phyloP scores from a whole-genome alignment of 2,329 filamentous ascomycete genomes.

The Dactylellina sp. region DNA sequence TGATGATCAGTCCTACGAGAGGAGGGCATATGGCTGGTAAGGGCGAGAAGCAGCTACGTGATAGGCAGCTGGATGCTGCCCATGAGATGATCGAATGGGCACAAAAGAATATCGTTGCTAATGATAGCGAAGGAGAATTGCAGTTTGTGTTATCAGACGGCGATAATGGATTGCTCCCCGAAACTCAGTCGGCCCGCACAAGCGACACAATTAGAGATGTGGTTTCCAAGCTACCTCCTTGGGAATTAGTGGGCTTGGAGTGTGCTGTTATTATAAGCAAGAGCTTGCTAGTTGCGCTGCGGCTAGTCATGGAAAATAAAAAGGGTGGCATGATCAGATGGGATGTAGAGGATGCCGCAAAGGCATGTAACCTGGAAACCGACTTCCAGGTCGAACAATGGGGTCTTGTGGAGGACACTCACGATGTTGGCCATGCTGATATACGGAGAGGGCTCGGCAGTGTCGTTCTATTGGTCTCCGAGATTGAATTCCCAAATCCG shows the following conservation, averaged over 20 bases:
- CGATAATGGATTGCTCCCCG: constrained; percentile 77
- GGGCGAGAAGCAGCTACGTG: constrained; percentile 72
- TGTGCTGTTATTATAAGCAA: constrained; percentile 85
- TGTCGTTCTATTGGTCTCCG: constrained; percentile 82
- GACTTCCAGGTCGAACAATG: constrained; percentile 89
- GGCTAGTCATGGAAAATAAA: constrained; percentile 89
- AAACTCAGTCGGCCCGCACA: constrained; percentile 77
- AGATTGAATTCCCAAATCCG: constrained; percentile 61
- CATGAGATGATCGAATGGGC: constrained; percentile 78
- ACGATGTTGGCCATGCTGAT: constrained; percentile 95
- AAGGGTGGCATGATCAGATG: constrained; percentile 68
- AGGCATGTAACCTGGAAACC: constrained; percentile 83
- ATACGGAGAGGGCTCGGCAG: constrained; percentile 87
- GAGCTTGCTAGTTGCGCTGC: constrained; percentile 80
- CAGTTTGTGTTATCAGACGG: constrained; percentile 78
- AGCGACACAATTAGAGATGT: constrained; percentile 81
- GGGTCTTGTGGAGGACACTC: constrained; percentile 98
- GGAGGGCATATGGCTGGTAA: constrained; percentile 66
- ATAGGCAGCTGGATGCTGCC: constrained; percentile 77
- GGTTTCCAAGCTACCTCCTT: constrained; percentile 77
- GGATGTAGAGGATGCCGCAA: constrained; percentile 83
- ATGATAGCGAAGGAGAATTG: constrained; percentile 72
- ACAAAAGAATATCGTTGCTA: constrained; percentile 81
- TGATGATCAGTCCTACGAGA: constrained; percentile 83
- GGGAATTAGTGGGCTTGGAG: constrained; percentile 88